Conservation (phyloP, 1,139 yeast species). For the Lodderomyces metapsilosis region DNA sequence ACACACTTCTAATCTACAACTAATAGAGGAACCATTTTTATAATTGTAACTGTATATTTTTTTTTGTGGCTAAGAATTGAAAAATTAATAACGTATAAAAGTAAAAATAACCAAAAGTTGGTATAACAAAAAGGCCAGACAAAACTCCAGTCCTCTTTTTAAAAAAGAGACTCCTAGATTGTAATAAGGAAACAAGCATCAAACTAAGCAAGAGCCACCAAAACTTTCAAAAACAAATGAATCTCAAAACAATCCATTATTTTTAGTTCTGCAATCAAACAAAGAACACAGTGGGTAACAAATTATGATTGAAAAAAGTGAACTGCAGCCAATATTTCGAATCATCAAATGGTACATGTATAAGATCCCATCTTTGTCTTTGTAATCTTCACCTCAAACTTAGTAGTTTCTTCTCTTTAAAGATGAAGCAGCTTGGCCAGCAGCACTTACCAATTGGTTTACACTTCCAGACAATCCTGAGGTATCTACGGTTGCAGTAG, state of each 20-base stretch:
- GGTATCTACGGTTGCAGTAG: constrained; percentile 10
- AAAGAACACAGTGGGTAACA: background rate
- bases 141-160: too few relatives aligned
- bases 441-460: constrained; percentile 13
- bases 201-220: background rate
- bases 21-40: too few relatives aligned
- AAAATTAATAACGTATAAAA: constrained; percentile 3
- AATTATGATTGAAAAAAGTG: background rate
- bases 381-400: background rate
- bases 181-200: background rate
- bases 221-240: background rate
- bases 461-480: constrained; percentile 10
- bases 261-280: background rate
- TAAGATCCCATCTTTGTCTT: background rate
- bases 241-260: background rate
- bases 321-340: background rate
- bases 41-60: background rate
- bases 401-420: constrained; percentile 15
- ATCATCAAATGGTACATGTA: background rate
- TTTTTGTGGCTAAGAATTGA: constrained; percentile 1
- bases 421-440: constrained; percentile 13
- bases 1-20: too few relatives aligned
- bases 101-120: constrained; percentile 1
- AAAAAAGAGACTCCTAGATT: background rate
- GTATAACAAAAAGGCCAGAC: background rate